Evolutionary conservation across 768 basidiomycete genomes (phyloP).

Genomic region (Mycena latifolia): DNA sequence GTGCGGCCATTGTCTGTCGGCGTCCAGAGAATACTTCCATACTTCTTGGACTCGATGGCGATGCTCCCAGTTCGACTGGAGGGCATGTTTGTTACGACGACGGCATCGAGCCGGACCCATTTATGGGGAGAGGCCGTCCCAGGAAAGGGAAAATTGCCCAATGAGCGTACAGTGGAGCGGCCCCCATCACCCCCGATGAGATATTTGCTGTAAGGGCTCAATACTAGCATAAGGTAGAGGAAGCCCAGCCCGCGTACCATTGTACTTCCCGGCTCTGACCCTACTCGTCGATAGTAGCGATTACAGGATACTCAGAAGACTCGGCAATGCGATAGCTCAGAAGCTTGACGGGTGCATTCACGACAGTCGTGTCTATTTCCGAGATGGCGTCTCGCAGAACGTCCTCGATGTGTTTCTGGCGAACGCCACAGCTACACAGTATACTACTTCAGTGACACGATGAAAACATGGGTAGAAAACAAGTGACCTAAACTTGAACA

Average conservation of each 20-base stretch:
- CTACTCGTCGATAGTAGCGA: conserved; percentile 4
- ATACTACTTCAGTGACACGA: background rate
- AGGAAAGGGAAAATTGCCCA: conserved; percentile 30
- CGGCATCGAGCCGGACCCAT: conserved; percentile 36
- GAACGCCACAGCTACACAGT: background rate
- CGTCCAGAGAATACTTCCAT: conserved; percentile 20
- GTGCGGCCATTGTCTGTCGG: conserved; percentile 21
- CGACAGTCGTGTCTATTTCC: conserved; percentile 4
- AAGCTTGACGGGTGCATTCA: conserved; percentile 3
- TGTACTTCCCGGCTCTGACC: conserved; percentile 5
- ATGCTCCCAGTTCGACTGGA: background rate
- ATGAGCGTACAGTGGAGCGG: conserved; percentile 31
- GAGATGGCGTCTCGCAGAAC: background rate
- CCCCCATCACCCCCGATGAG: conserved; percentile 32
- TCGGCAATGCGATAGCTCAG: conserved; percentile 10
- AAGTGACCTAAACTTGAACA: conserved; percentile 16
- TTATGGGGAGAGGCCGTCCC: conserved; percentile 23
- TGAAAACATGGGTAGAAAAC: background rate
- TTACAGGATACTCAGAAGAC: conserved; percentile 5
- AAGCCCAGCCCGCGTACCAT: background rate
- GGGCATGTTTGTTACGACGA: conserved; percentile 30
- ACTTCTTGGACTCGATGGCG: conserved; percentile 16
- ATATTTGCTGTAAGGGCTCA: conserved; percentile 25
- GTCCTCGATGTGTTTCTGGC: conserved; percentile 20
- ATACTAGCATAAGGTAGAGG: background rate